Evolutionary conservation across 495 filamentous ascomycete genomes (phyloP), one percentile per base, ranked within the genome.

Genomic region (Xylaria intraflava): DNA sequence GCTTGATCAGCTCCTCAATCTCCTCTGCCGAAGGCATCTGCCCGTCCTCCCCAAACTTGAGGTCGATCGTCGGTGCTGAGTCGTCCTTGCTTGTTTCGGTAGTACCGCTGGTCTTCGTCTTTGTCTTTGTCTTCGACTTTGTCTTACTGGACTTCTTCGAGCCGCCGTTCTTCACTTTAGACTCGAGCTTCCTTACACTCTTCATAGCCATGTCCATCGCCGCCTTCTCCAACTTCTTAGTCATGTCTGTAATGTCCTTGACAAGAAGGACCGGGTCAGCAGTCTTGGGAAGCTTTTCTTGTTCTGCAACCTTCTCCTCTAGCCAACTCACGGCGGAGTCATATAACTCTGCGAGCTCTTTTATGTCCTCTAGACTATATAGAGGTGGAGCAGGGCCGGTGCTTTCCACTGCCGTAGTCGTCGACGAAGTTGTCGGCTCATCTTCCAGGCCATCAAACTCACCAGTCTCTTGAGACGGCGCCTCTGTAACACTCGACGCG

Each of bases 161-260:
- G 46, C 65, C 69, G 57, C 57, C 69, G 55, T 67, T 69, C 67
- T 81, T 82, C 22, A 62, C 68, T 57, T 72, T 66, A 38, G 68
- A 59, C 55, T 79, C 73, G 55, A 77, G 77, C 51, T 81, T 75
- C 43, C 75, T 78, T 59, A 90, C 83, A 61, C 83, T 84, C 77
- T 82, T 85, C 76, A 85, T 78, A 41, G 87, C 73, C 40, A 91
- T 75, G 46, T 87, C 83, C 62, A 87, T 75, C 39, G 87, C 81
- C 5, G 78, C 78, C 46, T 81, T 77, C 62, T 83, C 79, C 22
- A 91, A 69, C 67, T 81, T 74, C 60, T 82, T 77, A 7, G 80
- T 71, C 62, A 80, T 80, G 11, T 79, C 65, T 56, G 67, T 44
- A 20, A 95, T 66, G 16, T 92, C 90, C 60, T 82, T 81, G 44